Conservation (phyloP, 768 basidiomycete genomes). For the Mycena vulgaris region DNA sequence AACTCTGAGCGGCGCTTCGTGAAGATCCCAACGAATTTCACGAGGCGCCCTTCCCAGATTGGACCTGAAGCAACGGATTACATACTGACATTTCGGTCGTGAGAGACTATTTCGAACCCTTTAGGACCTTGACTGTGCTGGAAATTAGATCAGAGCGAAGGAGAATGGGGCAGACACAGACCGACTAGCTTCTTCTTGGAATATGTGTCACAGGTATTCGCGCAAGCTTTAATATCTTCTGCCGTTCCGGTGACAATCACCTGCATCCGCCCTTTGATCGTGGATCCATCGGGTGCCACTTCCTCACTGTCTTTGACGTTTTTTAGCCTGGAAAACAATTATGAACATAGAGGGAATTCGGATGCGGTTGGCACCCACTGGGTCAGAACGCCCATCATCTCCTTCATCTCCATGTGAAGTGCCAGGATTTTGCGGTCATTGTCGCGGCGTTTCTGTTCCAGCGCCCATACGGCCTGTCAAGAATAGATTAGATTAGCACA, state of each 20-base stretch:
- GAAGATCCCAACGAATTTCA: conserved; percentile 42
- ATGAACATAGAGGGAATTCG: no score
- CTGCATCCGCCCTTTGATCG: conserved; percentile 50
- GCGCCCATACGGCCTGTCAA: conserved; percentile 47
- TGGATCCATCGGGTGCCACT: conserved; percentile 47
- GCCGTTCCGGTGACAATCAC: conserved; percentile 43
- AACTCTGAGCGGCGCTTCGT: conserved; percentile 43
- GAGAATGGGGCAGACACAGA: no score
- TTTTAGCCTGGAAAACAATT: conserved; percentile 44
- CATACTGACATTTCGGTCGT: no score
- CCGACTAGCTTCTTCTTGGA: no score
- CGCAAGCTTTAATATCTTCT: conserved; percentile 51
- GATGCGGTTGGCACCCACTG: conserved; percentile 45
- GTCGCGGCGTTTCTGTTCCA: conserved; percentile 55
- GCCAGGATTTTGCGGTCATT: conserved; percentile 56
- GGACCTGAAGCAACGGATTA: no score
- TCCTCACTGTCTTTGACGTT: conserved; percentile 46
- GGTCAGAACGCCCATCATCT: conserved; percentile 54
- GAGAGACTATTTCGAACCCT: no score
- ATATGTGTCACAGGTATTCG: conserved; percentile 32
- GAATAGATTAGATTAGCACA: no score
- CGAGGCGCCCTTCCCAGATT: conserved; percentile 46
- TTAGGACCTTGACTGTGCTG: conserved; percentile 47
- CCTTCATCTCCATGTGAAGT: no score
- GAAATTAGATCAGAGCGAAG: no score